A percentile compares a stretch with the other conserved stretches of the same genome.
phyloP scores from a whole-genome alignment of 352 stramenopile genomes.

The Phytophthora hybrid region DNA sequence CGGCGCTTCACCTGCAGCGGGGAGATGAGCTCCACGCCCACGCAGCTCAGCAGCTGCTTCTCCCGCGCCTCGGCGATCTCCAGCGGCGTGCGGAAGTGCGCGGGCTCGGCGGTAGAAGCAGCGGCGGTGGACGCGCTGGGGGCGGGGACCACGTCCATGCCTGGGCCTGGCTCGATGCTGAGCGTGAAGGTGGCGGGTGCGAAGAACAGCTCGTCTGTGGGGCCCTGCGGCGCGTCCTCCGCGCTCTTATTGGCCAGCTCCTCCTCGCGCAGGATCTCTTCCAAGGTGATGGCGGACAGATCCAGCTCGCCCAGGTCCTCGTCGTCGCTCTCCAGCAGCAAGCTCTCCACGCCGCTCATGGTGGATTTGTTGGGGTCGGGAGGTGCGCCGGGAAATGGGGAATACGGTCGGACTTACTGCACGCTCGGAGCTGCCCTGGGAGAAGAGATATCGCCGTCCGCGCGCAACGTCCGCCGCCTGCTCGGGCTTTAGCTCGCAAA shows the following conservation, averaged over 20 bases:
- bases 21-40: slow-evolving; percentile 85
- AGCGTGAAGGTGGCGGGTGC: slow-evolving; percentile 74
- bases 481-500: background rate
- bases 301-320: slow-evolving; percentile 74
- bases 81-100: slow-evolving; percentile 67
- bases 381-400: background rate
- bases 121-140: background rate
- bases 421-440: background rate
- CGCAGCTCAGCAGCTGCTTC: slow-evolving; percentile 83
- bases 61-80: slow-evolving; percentile 85
- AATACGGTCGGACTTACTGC: background rate
- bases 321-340: slow-evolving; percentile 74
- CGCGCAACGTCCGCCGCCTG: background rate
- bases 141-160: slow-evolving; percentile 68
- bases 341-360: slow-evolving; percentile 66
- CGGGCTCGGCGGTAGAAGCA: slow-evolving; percentile 10
- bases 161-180: slow-evolving; percentile 64
- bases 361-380: background rate
- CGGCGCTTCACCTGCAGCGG: slow-evolving; percentile 85
- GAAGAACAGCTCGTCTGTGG: slow-evolving; percentile 75
- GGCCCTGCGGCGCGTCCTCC: slow-evolving; percentile 31
- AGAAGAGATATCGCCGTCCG: background rate
- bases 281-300: slow-evolving; percentile 70
- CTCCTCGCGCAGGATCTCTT: slow-evolving; percentile 80
- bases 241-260: slow-evolving; percentile 51